A percentile compares a stretch with the other conserved stretches of the same genome.
Conservation (phyloP, 805 yeast species). For the Candida coquimbonensis region DNA sequence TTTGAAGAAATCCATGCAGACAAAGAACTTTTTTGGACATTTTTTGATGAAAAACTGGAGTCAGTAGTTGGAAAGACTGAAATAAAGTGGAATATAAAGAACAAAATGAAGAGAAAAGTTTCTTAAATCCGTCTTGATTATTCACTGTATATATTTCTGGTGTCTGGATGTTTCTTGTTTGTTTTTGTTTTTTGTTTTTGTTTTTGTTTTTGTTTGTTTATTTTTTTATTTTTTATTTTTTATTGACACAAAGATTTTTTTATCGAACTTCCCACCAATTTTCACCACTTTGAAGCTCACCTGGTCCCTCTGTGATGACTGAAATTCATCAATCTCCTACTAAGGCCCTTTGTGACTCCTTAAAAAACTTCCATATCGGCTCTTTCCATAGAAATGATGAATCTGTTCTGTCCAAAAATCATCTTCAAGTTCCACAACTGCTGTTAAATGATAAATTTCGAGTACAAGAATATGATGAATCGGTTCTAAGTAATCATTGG, state of each 20-base stretch:
- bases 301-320: background rate
- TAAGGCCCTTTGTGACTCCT: slow-evolving; percentile 2
- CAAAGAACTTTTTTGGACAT: slow-evolving; percentile 55
- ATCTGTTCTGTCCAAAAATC: background rate
- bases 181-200: background rate
- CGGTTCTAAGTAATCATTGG: background rate
- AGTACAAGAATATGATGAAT: background rate
- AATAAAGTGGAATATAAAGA: no score
- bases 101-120: background rate
- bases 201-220: background rate
- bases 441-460: slow-evolving; percentile 1
- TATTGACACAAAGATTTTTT: background rate
- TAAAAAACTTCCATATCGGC: background rate
- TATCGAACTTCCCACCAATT: background rate
- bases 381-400: no score
- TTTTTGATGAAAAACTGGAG: no score
- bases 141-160: background rate
- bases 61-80: no score
- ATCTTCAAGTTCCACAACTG: slow-evolving; percentile 1
- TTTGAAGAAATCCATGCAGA: slow-evolving; percentile 87
- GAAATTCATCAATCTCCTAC: slow-evolving; percentile 4
- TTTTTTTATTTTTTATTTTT: no score
- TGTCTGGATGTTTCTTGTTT: slow-evolving; percentile 1
- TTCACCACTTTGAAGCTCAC: no score
- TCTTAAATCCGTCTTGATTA: slow-evolving; percentile 4